Conservation (phyloP, 768 basidiomycete genomes). For the Rhizopogon roseolus region DNA sequence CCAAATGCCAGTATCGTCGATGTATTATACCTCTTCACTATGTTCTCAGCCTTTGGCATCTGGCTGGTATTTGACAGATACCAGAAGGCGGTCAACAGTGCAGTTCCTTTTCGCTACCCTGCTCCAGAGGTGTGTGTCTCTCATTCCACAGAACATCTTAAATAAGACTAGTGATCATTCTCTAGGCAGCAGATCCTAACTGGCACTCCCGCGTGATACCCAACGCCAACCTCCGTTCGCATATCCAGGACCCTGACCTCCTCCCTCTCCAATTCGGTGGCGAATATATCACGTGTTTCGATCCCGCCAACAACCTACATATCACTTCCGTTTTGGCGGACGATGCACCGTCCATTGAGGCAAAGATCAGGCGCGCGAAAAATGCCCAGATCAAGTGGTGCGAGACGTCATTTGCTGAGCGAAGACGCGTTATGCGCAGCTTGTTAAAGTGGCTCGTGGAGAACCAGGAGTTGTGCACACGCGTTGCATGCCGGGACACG, state of each 20-base stretch:
- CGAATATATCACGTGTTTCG: slow-evolving; percentile 84
- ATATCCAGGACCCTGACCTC: slow-evolving; percentile 51
- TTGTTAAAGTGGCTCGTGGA: slow-evolving; percentile 89
- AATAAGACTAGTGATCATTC: slow-evolving; percentile 2
- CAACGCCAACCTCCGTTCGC: slow-evolving; percentile 61
- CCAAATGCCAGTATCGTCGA: slow-evolving; percentile 49
- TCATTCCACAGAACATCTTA: background rate
- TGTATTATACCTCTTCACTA: slow-evolving; percentile 58
- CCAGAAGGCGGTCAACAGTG: slow-evolving; percentile 67
- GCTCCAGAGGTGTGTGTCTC: slow-evolving; percentile 49
- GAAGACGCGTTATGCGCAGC: slow-evolving; percentile 80
- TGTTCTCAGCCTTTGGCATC: slow-evolving; percentile 75
- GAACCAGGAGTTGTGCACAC: slow-evolving; percentile 82
- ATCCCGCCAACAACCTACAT: slow-evolving; percentile 85
- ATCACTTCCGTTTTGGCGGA: slow-evolving; percentile 77
- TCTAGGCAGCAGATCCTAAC: slow-evolving; percentile 53
- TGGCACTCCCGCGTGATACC: slow-evolving; percentile 53
- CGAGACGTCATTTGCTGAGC: slow-evolving; percentile 68
- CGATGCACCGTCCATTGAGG: slow-evolving; percentile 60
- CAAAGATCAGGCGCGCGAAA: slow-evolving; percentile 64
- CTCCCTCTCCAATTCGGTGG: slow-evolving; percentile 41
- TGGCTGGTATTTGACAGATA: slow-evolving; percentile 75
- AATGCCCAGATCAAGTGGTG: slow-evolving; percentile 72
- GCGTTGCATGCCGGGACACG: slow-evolving; percentile 88
- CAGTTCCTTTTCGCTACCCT: slow-evolving; percentile 59